Evolutionary conservation across 139 green algal genomes (phyloP), one percentile per base, ranked within the genome.

Genomic region (Pseudopediastrum boryanum): DNA sequence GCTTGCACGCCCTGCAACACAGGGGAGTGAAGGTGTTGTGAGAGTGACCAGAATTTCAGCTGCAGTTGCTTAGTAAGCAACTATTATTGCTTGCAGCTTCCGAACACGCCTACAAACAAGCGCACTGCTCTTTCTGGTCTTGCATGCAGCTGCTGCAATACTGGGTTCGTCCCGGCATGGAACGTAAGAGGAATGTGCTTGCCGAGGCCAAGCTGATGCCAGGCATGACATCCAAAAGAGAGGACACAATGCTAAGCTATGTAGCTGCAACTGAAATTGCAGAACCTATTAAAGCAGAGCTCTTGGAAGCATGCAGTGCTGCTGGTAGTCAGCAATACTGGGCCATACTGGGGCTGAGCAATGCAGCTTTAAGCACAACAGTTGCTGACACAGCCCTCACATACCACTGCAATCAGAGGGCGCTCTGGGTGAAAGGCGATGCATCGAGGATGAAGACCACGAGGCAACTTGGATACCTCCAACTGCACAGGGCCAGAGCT

Each of bases 341-440:
- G 8, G 9, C 10, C 21, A 19, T 8, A 31, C 56, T 38, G 56
- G n/a, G n/a, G n/a, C n/a, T n/a, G n/a, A n/a, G n/a, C n/a, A n/a
- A n/a, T n/a, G n/a, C n/a, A n/a, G n/a, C n/a, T n/a, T n/a, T n/a
- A n/a, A n/a, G n/a, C n/a, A n/a, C n/a, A n/a, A n/a, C n/a, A n/a
- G 48, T 19, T 58, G 48, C 48, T 16, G 48, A 16, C 31, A 33
- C 5, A 36, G 10, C 13, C 31, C 35, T 33, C 25, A 23, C 81
- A 29, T 41, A 88, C 83, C 70, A 88, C 75, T 8, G 84, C 84
- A 0, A 88, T 74, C 16, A 88, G 59, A 1, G 84, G 64, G 35
- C 77, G 79, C 1, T 52, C 42, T 2, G 80, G 80, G 39, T 88
- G 84, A 39, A 85, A 85, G 25, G 48, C 77, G 9, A 88, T 54